phyloP scores from a whole-genome alignment of 306 rosid genomes.

The Vigna hirtella region DNA sequence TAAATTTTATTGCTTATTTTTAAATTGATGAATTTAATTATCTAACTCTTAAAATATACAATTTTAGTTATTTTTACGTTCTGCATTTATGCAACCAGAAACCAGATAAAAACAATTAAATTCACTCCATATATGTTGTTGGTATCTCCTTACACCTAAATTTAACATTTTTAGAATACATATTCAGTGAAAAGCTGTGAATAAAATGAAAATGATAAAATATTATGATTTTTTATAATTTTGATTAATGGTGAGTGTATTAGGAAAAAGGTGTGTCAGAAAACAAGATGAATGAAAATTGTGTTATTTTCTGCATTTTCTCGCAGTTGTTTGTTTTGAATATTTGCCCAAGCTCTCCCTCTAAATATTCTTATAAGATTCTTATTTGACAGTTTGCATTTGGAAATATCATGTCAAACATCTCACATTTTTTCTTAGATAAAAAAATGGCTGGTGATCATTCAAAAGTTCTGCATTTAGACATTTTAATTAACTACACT shows the following conservation, averaged over 20 bases:
- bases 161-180: too few relatives aligned
- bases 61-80: too few relatives aligned
- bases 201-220: background rate
- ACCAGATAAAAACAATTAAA: too few relatives aligned
- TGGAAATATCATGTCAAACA: background rate
- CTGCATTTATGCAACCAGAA: too few relatives aligned
- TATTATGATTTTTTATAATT: background rate
- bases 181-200: background rate
- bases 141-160: too few relatives aligned
- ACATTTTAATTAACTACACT: background rate
- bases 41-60: too few relatives aligned
- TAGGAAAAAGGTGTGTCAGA: background rate
- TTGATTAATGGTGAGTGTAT: background rate
- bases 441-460: background rate
- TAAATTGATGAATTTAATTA: too few relatives aligned
- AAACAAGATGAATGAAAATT: background rate
- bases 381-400: slow-evolving; percentile 20
- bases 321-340: background rate
- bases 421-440: background rate
- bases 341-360: background rate
- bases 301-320: slow-evolving; percentile 6
- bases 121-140: too few relatives aligned
- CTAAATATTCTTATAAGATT: slow-evolving; percentile 16
- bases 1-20: too few relatives aligned
- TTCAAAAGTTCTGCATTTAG: background rate